Percentiles rank a stretch among this genome's conserved stretches.
These are phyloP conservation scores for Xylona heveae DNA, from an alignment of 495 filamentous ascomycete species.

Conservation along the genomic window DNA sequence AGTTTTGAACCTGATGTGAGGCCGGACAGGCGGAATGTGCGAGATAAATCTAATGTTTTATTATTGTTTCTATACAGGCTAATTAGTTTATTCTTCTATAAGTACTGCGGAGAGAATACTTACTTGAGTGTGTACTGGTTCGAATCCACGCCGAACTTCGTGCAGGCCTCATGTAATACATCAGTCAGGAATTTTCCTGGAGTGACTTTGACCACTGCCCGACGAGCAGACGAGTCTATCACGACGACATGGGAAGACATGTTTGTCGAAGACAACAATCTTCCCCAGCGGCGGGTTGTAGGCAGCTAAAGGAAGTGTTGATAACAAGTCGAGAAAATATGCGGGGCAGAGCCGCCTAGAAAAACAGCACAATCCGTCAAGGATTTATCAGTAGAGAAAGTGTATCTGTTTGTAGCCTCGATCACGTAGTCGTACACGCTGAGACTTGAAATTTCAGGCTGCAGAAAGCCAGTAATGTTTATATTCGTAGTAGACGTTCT, in stretches of 20 bases:
- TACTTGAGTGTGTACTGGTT: slow-evolving; percentile 67
- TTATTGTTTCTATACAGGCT: slow-evolving; percentile 41
- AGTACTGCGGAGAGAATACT: slow-evolving; percentile 9
- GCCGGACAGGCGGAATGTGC: slow-evolving; percentile 68
- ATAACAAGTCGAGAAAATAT: too few species aligned
- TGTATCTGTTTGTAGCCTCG: too few species aligned
- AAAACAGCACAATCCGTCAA: too few species aligned
- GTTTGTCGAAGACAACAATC: too few species aligned
- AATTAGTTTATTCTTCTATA: slow-evolving; percentile 7
- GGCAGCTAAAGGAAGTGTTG: too few species aligned
- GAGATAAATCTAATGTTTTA: slow-evolving; percentile 65
- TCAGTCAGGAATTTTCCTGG: slow-evolving; percentile 64
- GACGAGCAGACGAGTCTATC: slow-evolving; percentile 50
- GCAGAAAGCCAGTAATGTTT: too few species aligned
- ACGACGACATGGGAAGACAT: slow-evolving; percentile 88
- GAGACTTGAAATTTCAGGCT: too few species aligned
- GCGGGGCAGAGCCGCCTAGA: too few species aligned
- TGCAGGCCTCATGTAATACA: slow-evolving; percentile 67
- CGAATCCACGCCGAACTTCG: slow-evolving; percentile 49
- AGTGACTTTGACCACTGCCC: slow-evolving; percentile 60
- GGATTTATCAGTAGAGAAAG: too few species aligned
- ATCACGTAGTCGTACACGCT: too few species aligned
- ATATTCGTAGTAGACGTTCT: too few species aligned
- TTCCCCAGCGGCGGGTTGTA: too few species aligned
- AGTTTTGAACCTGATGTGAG: slow-evolving; percentile 73